Base-by-base conservation (phyloP, 345 rosid species). In the Linum lewisii region DNA sequence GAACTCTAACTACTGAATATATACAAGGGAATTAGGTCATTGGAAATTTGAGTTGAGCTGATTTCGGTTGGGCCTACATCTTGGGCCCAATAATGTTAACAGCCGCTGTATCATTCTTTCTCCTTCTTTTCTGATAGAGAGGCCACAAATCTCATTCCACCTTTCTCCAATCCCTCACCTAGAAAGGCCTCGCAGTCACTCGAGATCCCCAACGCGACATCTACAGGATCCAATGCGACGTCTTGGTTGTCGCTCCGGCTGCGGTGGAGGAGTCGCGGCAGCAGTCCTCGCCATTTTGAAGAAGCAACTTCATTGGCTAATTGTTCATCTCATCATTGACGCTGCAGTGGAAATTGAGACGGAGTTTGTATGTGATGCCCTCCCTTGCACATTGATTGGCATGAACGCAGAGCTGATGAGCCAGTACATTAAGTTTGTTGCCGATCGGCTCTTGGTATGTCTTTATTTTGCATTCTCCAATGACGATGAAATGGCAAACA, bases 201-300 rank as follows among this genome's bases (percentile, higher is more conserved):
- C 59, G 52, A 2, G 84, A 80, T 56, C 18, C 66, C 0, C 13
- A 66, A 24, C 60, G 65, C 0, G 70, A 75, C 2, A 38, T 63
- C 11, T 73, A 58, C 67, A 82, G 38, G 60, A 77, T 93, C 72
- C 79, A 83, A 64, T 93, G 97, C 23, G 99, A 93, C 58, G 95
- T 54, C 6, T 83, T 85, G 0, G 63, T 93, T 4, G 73, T 93
- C 5, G 97, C 8, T 88, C 97, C 0, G 99, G 99, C 21, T 82
- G 94, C 14, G 99, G 99, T 1, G 99, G 99, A 20, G 97, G 94
- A 5, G 97, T 93, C 4, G 95, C 97, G 0, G 97, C 94, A 14
- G 84, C 94, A 0, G 81, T 83, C n/a, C 81, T 92, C 21, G 94
- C 94, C 4, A 63, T n/a, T n/a, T 65, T 88, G 57, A 76, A 55